A percentile compares a stretch with the other conserved stretches of the same genome.
Conservation (phyloP, 1,139 yeast species). For the Suhomyces taliae region DNA sequence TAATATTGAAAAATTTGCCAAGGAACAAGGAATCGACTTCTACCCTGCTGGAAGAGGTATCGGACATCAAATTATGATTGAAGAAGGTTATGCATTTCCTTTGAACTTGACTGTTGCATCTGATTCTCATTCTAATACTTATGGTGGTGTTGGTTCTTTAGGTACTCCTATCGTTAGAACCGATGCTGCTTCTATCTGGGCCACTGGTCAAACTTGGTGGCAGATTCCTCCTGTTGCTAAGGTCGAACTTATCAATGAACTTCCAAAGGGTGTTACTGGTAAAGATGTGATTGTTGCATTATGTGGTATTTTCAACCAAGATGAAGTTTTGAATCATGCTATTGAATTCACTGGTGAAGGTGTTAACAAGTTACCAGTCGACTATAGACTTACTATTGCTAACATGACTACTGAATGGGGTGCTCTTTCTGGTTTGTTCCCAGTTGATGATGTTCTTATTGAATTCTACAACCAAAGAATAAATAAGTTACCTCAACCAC, state of each 20-base stretch:
- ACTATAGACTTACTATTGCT: conserved; percentile 92
- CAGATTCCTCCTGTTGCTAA: conserved; percentile 98
- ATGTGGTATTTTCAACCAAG: conserved; percentile 93
- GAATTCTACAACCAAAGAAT: conserved; percentile 77
- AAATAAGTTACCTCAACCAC: conserved; percentile 68
- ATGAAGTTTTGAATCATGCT: conserved; percentile 95
- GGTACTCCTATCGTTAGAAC: conserved; percentile 99
- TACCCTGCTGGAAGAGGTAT: conserved; percentile 99
- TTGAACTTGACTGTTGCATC: conserved; percentile 91
- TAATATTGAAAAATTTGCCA: conserved; percentile 87
- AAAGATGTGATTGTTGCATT: conserved; percentile 95
- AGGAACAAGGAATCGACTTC: conserved; percentile 90
- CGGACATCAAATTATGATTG: conserved; percentile 98
- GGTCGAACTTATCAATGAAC: conserved; percentile 78
- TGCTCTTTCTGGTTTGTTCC: conserved; percentile 93
- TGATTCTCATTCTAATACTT: conserved; percentile 96
- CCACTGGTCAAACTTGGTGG: conserved; percentile 99
- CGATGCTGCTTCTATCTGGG: conserved; percentile 99
- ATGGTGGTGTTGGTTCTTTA: conserved; percentile 93
- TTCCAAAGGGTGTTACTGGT: conserved; percentile 89
- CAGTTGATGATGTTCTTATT: conserved; percentile 77
- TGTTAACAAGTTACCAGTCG: conserved; percentile 70
- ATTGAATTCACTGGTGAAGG: conserved; percentile 95
- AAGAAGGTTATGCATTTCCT: conserved; percentile 98
- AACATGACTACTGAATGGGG: conserved; percentile 99